Evolutionary conservation across 768 basidiomycete species (phyloP).

Genomic region (Nidularia pulvinata): DNA sequence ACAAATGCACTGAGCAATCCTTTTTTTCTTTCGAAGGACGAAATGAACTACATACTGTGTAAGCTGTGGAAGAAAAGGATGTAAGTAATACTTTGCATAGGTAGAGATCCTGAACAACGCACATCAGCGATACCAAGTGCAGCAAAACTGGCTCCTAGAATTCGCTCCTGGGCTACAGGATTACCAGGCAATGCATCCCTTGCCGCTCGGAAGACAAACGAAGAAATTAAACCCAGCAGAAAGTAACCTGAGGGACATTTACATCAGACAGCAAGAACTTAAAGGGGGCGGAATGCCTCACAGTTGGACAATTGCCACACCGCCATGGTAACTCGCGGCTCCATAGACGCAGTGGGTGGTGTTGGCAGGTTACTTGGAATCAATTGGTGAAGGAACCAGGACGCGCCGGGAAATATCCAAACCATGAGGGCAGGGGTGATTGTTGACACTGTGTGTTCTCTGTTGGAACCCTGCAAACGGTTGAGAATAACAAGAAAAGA

Average conservation of each 20-base stretch:
- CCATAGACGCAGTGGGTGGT: conserved; percentile 25
- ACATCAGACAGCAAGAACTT: not conserved
- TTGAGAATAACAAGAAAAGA: not conserved
- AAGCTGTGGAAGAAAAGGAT: not conserved
- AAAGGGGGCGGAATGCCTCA: conserved; percentile 16
- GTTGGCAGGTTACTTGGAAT: conserved; percentile 35
- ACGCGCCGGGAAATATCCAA: conserved; percentile 52
- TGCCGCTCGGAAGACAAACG: conserved; percentile 66
- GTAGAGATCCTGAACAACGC: not conserved
- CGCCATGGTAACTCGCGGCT: conserved; percentile 49
- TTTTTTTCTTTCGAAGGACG: not conserved
- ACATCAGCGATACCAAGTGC: conserved; percentile 68
- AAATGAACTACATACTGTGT: not conserved
- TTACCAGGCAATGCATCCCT: conserved; percentile 58
- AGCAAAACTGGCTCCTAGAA: conserved; percentile 60
- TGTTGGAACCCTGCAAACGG: not conserved
- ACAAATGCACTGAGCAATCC: no score
- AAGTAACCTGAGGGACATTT: conserved; percentile 48
- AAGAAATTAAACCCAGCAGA: conserved; percentile 62
- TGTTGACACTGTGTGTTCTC: conserved; percentile 39
- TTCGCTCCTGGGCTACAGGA: conserved; percentile 63
- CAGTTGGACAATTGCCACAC: conserved; percentile 65
- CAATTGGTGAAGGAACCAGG: conserved; percentile 61
- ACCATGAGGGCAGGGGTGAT: conserved; percentile 47
- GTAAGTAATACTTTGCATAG: not conserved